These are phyloP conservation scores for Quercus aquifolioides DNA, from an alignment of 306 rosid species.

Conservation along the genomic window DNA sequence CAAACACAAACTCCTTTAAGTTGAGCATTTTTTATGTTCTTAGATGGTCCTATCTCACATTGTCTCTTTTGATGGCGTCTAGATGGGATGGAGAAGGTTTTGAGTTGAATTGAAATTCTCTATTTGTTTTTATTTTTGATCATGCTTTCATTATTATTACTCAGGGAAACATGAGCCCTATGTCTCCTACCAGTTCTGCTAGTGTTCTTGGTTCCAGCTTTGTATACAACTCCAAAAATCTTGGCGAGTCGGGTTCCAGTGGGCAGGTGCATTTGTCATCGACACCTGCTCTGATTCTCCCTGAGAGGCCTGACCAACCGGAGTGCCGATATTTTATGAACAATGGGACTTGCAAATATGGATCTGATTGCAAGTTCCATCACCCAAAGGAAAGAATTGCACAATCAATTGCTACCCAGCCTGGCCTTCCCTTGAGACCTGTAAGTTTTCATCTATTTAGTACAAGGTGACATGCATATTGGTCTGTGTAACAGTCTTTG, in stretches of 20 bases:
- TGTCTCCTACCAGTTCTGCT: conserved; percentile 46
- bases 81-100: not conserved
- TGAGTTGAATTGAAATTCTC: not conserved
- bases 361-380: conserved; percentile 82
- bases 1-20: not conserved
- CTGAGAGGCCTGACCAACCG: conserved; percentile 86
- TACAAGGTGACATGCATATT: conserved; percentile 1
- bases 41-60: not conserved
- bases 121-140: not conserved
- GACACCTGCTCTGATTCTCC: conserved; percentile 44
- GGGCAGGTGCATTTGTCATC: conserved; percentile 44
- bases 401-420: conserved; percentile 47
- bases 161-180: conserved; percentile 63
- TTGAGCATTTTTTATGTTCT: not conserved
- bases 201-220: conserved; percentile 58
- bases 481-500: not conserved
- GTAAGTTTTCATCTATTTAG: conserved; percentile 48
- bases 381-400: conserved; percentile 78
- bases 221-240: conserved; percentile 47
- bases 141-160: conserved; percentile 14
- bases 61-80: not conserved
- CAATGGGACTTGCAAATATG: conserved; percentile 89
- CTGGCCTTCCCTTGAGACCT: conserved; percentile 86
- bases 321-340: conserved; percentile 81
- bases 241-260: conserved; percentile 47